Conservation (phyloP, 176 grass and related monocot genomes). For the Pontederia paniculata region DNA sequence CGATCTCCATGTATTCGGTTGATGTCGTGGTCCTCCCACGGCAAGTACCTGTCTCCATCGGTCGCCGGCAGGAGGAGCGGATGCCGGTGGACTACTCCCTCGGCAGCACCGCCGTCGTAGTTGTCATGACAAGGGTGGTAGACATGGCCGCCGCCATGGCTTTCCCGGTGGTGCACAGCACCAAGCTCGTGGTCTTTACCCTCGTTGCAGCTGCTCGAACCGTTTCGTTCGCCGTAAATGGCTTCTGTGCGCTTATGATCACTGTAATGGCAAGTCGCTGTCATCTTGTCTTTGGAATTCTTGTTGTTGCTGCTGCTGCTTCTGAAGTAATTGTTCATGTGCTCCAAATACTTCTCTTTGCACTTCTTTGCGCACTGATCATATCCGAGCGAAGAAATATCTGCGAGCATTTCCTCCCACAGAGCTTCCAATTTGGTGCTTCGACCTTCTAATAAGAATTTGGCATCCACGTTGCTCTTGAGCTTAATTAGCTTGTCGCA, state of each 20-base stretch:
- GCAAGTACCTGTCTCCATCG: too few relatives aligned
- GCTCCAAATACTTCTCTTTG: background rate
- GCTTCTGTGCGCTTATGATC: background rate
- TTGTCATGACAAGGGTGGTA: too few relatives aligned
- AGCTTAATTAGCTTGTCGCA: background rate
- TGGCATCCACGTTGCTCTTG: background rate
- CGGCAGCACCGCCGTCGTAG: too few relatives aligned
- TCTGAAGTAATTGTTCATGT: background rate
- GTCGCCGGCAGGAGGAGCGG: too few relatives aligned
- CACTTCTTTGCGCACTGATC: background rate
- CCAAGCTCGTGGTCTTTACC: too few relatives aligned
- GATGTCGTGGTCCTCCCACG: too few relatives aligned
- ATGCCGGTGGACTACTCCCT: too few relatives aligned
- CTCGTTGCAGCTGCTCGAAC: too few relatives aligned
- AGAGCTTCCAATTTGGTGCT: background rate
- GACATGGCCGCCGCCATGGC: too few relatives aligned
- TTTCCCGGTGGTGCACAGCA: too few relatives aligned
- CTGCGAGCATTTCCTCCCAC: background rate
- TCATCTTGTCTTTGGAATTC: background rate
- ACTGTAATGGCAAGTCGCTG: background rate
- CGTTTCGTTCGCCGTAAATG: too few relatives aligned
- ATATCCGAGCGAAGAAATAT: background rate
- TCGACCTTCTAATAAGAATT: background rate
- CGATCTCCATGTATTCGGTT: too few relatives aligned
- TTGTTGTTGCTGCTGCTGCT: background rate